Conservation (phyloP, 2,329 filamentous ascomycete species). For the Daldinia eschscholtzii region DNA sequence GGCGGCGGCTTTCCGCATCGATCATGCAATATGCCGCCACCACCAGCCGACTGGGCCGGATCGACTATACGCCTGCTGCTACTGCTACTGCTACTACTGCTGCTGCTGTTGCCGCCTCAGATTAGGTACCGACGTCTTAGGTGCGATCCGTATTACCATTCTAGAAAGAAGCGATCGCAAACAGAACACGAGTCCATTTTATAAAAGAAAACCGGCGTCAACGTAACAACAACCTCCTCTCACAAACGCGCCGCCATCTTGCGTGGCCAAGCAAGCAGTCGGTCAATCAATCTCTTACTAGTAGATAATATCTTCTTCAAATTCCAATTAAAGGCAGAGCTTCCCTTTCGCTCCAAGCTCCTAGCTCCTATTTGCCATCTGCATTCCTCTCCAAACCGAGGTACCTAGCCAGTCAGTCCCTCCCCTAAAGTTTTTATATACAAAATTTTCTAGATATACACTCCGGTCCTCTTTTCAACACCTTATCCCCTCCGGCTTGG, state of each 20-base stretch:
- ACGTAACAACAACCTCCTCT: not conserved
- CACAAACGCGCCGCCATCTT: not conserved
- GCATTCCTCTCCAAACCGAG: not conserved
- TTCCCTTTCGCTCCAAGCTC: not conserved
- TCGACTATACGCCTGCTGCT: no score
- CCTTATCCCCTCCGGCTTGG: not conserved
- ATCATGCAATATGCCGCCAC: not conserved
- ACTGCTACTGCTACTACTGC: no score
- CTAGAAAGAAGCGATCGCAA: not conserved
- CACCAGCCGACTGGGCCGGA: not conserved
- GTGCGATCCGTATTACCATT: not conserved
- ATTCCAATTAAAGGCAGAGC: not conserved
- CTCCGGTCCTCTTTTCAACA: constrained; percentile 4
- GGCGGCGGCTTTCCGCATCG: not conserved
- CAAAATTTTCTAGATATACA: constrained; percentile 26
- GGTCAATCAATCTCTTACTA: not conserved
- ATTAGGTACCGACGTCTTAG: no score
- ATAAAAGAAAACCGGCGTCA: no score
- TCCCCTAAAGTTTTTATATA: constrained; percentile 9
- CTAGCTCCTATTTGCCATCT: not conserved
- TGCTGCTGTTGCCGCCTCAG: not conserved
- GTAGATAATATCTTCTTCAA: not conserved
- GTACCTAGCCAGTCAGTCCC: not conserved
- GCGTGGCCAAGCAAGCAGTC: not conserved
- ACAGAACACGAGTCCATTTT: no score